These are phyloP conservation scores for Solanum pennellii DNA, from an alignment of 257 asterid species.

Conservation along the genomic window DNA sequence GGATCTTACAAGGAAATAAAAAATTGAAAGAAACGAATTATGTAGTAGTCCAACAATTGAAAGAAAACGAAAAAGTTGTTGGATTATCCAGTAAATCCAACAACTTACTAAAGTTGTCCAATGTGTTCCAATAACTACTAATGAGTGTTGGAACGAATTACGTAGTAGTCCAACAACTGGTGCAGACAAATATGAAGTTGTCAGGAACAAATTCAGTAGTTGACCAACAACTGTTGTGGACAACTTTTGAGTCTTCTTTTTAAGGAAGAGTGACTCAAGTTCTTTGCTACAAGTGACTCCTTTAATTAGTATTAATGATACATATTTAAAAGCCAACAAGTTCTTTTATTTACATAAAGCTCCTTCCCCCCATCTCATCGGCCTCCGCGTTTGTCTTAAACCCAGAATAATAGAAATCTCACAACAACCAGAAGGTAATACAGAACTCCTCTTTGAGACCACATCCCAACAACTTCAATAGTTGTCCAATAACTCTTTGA, in stretches of 20 bases:
- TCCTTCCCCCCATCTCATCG: not conserved
- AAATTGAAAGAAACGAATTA: not conserved
- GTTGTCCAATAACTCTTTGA: not conserved
- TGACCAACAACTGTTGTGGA: not conserved
- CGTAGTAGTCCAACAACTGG: not conserved
- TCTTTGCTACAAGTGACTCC: not conserved
- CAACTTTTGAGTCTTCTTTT: not conserved
- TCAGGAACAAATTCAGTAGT: not conserved
- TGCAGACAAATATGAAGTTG: not conserved
- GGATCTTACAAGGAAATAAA: not conserved
- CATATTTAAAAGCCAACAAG: not conserved
- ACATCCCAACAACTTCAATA: not conserved
- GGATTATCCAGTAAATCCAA: not conserved
- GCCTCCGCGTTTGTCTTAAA: not conserved
- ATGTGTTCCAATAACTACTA: not conserved
- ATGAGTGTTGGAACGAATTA: not conserved
- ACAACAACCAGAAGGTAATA: not conserved
- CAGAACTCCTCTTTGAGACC: not conserved
- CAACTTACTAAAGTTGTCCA: not conserved
- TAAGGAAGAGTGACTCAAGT: not conserved
- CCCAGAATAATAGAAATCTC: not conserved
- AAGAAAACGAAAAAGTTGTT: too few species aligned
- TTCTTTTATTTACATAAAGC: not conserved
- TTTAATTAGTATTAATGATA: not conserved
- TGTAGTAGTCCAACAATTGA: too few species aligned